phyloP scores from a whole-genome alignment of 176 grass and related monocot genomes.

The Carex scoparia region DNA sequence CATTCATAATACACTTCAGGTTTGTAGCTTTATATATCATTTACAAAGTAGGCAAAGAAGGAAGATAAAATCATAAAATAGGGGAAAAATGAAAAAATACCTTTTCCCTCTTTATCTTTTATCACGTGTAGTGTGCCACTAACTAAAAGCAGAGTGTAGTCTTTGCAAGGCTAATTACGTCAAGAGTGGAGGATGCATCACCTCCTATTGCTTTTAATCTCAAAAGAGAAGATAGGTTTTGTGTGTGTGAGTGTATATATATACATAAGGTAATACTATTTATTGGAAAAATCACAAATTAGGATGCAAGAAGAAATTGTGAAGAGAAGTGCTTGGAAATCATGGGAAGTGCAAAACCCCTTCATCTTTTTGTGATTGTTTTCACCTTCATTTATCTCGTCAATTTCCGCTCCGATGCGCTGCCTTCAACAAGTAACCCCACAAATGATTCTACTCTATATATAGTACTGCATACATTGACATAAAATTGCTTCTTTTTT shows the following conservation, averaged over 20 bases:
- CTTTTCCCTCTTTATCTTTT: background rate
- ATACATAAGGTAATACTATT: background rate
- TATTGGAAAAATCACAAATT: background rate
- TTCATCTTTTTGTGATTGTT: background rate
- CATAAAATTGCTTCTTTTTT: background rate
- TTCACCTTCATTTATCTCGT: constrained; percentile 11
- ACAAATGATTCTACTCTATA: background rate
- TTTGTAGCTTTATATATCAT: background rate
- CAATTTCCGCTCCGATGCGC: background rate
- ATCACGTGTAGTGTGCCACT: constrained; percentile 18
- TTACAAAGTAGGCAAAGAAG: background rate
- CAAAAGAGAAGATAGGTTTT: background rate
- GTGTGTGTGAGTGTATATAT: no score
- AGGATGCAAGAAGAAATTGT: constrained; percentile 6
- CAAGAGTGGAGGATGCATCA: constrained; percentile 21
- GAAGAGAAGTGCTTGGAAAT: constrained; percentile 7
- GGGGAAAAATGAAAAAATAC: constrained; percentile 1
- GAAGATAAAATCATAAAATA: background rate
- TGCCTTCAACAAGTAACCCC: background rate
- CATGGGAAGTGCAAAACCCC: constrained; percentile 11
- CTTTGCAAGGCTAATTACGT: background rate
- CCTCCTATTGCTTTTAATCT: background rate
- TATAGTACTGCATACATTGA: background rate
- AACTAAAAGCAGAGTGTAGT: background rate
- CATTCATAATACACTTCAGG: background rate